Percentiles rank a stretch among this genome's conserved stretches.
phyloP scores from a whole-genome alignment of 1,284 basidiomycete genomes.

The Singerocomus rubriflavus region DNA sequence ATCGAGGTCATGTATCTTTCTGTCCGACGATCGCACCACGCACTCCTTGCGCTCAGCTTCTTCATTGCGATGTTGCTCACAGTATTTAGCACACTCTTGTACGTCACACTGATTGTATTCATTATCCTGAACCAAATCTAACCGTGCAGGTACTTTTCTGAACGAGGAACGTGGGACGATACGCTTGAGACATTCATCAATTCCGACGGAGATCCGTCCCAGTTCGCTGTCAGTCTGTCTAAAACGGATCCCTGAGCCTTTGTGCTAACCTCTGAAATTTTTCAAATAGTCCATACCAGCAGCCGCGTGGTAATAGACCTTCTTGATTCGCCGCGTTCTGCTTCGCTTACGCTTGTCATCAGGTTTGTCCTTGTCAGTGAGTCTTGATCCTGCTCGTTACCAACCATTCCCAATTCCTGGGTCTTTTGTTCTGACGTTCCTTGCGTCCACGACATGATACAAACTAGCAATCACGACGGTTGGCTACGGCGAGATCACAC shows the following conservation, averaged over 20 bases:
- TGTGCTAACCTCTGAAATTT: slow-evolving; percentile 1
- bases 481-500: slow-evolving; percentile 86
- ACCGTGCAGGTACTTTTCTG: slow-evolving; percentile 71
- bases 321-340: not conserved
- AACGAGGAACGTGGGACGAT: slow-evolving; percentile 84
- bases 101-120: slow-evolving; percentile 27
- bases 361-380: slow-evolving; percentile 48
- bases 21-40: slow-evolving; percentile 82
- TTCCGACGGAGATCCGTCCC: slow-evolving; percentile 75
- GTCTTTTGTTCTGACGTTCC: not conserved
- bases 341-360: not conserved
- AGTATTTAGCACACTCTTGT: slow-evolving; percentile 84
- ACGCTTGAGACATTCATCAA: slow-evolving; percentile 78
- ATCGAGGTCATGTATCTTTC: slow-evolving; percentile 93
- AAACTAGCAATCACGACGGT: slow-evolving; percentile 74
- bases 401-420: not conserved
- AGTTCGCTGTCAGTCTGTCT: slow-evolving; percentile 54
- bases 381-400: slow-evolving; percentile 27
- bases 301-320: slow-evolving; percentile 55
- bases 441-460: not conserved
- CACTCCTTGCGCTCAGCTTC: slow-evolving; percentile 80
- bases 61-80: slow-evolving; percentile 86
- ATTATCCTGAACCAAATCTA: not conserved
- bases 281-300: slow-evolving; percentile 68
- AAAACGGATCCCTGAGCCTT: not conserved